Evolutionary conservation across 768 basidiomycete species (phyloP), one percentile per base, ranked within the genome.

Genomic region (Macrocybe gigantea): DNA sequence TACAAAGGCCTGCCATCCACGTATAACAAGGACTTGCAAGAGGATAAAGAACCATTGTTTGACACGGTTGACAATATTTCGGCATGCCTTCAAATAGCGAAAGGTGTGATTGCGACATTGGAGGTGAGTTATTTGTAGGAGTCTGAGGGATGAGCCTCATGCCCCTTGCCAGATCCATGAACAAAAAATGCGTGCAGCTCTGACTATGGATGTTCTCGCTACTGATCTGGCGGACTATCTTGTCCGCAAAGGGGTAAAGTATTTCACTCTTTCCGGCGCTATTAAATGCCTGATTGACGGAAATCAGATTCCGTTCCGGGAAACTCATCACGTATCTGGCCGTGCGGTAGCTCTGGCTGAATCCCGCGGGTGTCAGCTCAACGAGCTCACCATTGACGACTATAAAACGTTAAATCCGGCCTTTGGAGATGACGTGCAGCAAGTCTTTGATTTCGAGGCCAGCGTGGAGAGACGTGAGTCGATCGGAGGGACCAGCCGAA

Each of bases 141-240:
- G 6, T 44, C 29, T 2, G 15, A 46, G 34, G 49, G 39, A 38
- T 36, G 13, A 33, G 48, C 38, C 31, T 11, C n/a, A 15, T 44
- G n/a, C 53, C 32, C 6, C 5, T 38, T 14, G 15, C 8, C 55
- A 96, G 93, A 85, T 96, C 39, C 83, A 96, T 62, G 82, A 78
- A 1, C 80, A 91, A 33, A 94, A 84, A 73, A 99, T 99, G 96
- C 77, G 74, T 34, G 73, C 78, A 50, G 91, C 93, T 1, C 68
- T 98, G 58, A 97, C 95, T 7, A 93, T 91, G 87, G 96, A 99
- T 65, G 89, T 98, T 50, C 84, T 99, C 42, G 96, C 96, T 5
- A 99, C 96, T n/a, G 96, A 99, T 60, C 70, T 99, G 29, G 96
- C 96, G 7, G 95, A 99, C 64, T 98, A 99, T 66, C 87, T 99